Evolutionary conservation across 371 early-diverging fungal species (phyloP).

Genomic region (Mitosporidium daphniae): DNA sequence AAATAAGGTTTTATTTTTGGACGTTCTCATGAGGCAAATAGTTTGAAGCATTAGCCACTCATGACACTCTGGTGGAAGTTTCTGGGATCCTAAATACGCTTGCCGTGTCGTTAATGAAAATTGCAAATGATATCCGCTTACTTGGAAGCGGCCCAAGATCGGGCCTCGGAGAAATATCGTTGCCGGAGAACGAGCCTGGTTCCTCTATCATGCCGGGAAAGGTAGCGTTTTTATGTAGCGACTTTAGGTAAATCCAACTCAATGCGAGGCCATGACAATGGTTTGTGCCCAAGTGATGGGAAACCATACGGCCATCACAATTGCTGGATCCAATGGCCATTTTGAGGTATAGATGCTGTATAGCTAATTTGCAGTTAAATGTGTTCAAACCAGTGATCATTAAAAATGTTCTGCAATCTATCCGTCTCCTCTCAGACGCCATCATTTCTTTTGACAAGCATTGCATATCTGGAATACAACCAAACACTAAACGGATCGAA

Average conservation of each 20-base stretch:
- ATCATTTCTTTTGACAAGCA: conserved; percentile 41
- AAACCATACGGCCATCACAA: conserved; percentile 45
- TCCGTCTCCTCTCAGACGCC: conserved; percentile 40
- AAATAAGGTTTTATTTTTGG: conserved; percentile 23
- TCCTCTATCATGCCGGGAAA: conserved; percentile 71
- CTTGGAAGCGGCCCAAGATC: conserved; percentile 66
- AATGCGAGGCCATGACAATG: conserved; percentile 89
- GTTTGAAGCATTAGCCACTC: conserved; percentile 75
- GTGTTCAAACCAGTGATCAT: conserved; percentile 87
- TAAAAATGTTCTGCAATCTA: conserved; percentile 52
- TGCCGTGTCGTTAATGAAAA: conserved; percentile 75
- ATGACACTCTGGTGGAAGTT: conserved; percentile 76
- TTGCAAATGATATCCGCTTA: conserved; percentile 70
- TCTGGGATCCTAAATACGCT: conserved; percentile 53
- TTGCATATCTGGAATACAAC: conserved; percentile 53
- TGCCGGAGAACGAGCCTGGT: conserved; percentile 86
- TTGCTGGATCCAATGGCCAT: conserved; percentile 67
- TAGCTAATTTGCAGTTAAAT: conserved; percentile 19
- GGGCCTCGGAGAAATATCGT: conserved; percentile 52
- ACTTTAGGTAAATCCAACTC: conserved; percentile 44
- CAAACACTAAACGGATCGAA: conserved; percentile 46
- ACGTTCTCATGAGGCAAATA: conserved; percentile 4
- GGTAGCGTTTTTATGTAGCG: conserved; percentile 6
- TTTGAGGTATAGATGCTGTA: conserved; percentile 21
- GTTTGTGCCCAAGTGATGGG: conserved; percentile 83